These are phyloP conservation scores for Pseudocercospora pini-densiflorae DNA, from an alignment of 2,329 filamentous ascomycete species.

Conservation along the genomic window DNA sequence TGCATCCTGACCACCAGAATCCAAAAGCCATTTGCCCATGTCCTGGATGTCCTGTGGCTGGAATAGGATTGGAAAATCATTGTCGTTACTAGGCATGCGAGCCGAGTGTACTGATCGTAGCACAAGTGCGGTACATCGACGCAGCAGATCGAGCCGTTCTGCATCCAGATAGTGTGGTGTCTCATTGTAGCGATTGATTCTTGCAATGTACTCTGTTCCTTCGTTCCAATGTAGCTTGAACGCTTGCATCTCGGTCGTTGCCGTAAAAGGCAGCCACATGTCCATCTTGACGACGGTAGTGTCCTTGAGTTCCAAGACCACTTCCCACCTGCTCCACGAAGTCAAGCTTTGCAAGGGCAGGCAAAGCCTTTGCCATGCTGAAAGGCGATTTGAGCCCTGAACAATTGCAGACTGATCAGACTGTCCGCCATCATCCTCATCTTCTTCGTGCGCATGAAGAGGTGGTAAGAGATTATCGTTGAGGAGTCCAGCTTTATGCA, in stretches of 20 bases:
- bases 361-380: neutral
- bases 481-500: slow-evolving; percentile 73
- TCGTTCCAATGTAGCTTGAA: slow-evolving; percentile 36
- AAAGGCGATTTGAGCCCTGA: slow-evolving; percentile 24
- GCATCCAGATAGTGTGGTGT: neutral
- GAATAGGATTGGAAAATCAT: slow-evolving; percentile 27
- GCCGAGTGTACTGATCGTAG: slow-evolving; percentile 17
- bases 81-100: slow-evolving; percentile 11
- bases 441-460: slow-evolving; percentile 38
- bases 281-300: slow-evolving; percentile 17
- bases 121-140: slow-evolving; percentile 11
- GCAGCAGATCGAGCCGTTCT: neutral
- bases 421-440: slow-evolving; percentile 28
- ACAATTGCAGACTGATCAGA: slow-evolving; percentile 34
- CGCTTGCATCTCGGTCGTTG: neutral
- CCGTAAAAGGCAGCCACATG: slow-evolving; percentile 29
- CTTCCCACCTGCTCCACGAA: neutral
- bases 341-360: neutral
- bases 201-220: slow-evolving; percentile 22
- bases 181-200: neutral
- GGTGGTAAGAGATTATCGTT: slow-evolving; percentile 77
- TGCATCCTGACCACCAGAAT: neutral
- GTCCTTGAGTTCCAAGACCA: neutral
- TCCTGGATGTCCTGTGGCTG: slow-evolving; percentile 1
- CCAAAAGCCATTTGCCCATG: slow-evolving; percentile 11